Base-by-base conservation (phyloP, 495 filamentous ascomycete genomes). In the Hypoxylon subgilvum region DNA sequence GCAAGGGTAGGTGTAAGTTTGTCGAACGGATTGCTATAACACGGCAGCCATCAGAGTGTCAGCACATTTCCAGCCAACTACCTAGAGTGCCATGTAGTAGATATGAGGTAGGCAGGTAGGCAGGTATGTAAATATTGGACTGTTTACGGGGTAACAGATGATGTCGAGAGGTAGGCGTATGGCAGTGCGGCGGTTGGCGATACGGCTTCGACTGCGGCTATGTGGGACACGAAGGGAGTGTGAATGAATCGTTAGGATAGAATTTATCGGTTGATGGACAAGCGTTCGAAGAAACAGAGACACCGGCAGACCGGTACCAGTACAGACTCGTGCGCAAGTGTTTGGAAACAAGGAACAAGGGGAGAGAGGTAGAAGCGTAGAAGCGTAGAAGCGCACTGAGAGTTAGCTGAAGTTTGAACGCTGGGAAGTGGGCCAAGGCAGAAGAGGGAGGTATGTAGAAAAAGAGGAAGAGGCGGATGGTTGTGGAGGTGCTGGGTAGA, bases 291-390 rank as follows among this genome's bases (percentile, higher is more conserved):
- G 63, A 57, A 52, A 63, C 63, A 61, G 63, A 61, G 57, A n/a
- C n/a, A n/a, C n/a, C n/a, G n/a, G n/a, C n/a, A n/a, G n/a, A 66
- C 63, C 57, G 57, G 57, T 50, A 66, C 58, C 55, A 57, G 45
- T 21, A 57, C 52, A n/a, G n/a, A 57, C 60, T 58, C 43, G 19
- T 30, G 36, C 53, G 53, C 48, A 30, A 27, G 52, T 49, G 41
- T 57, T 42, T 57, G 19, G 52, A 56, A 62, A 62, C 51, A 62
- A 34, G 13, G 25, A 56, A 56, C 58, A 56, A 62, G 58, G 58
- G 51, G 39, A 14, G 46, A 31, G n/a, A 23, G 49, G 38, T 17
- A 43, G 19, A 36, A 28, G 12, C 6, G 25, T 31, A 40, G 40
- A 30, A 25, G 17, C 31, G 18, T 17, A 21, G 34, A 57, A 50